Base-by-base conservation (phyloP, 1,284 basidiomycete genomes). In the Fistulinella cinereoalba region DNA sequence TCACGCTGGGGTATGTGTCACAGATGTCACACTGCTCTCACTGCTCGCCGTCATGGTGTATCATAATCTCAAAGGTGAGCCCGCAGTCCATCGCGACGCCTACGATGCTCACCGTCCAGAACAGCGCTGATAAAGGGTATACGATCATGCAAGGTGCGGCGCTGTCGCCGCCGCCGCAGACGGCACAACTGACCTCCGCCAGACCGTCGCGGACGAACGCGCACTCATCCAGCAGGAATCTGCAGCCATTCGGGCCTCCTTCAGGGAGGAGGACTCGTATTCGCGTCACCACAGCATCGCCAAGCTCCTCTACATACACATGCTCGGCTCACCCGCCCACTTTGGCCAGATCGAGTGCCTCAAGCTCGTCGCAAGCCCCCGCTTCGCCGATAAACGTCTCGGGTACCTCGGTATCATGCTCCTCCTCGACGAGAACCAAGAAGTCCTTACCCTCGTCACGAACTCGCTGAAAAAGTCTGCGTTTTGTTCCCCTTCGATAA, bases 331-430 rank as follows among this genome's bases (percentile, higher is more conserved):
- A 49, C 94, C 96, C 4, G 97, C 97, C 24, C 97, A 99, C 69
- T 99, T 98, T 65, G 97, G 97, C 41, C 97, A 99, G 76, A 98
- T 99, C 67, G 97, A 99, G 75, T 99, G 97, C 71, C 78, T 99
- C 56, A 99, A 99, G 71, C 85, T 99, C 43, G 97, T 99, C 37
- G 97, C 97, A n/a, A 93, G 92, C 57, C 93, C 97, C 12, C 78
- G 94, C 46, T 99, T 99, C 71, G 83, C 89, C 39, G 97, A 99
- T 75, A 99, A 99, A 73, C 81, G 96, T 27, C 75, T 99, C 19
- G 97, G 97, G 2, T 99, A 99, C 64, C 74, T 99, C 37, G 97
- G 97, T 1, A 98, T 99, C 60, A 99, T 99, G 97, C 74, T 99
- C 47, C 71, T 99, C 33, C 71, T 99, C 52, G 97, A 99, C 62